Evolutionary conservation across 352 stramenopile genomes (phyloP).

Genomic region (Phytophthora boehmeriae): DNA sequence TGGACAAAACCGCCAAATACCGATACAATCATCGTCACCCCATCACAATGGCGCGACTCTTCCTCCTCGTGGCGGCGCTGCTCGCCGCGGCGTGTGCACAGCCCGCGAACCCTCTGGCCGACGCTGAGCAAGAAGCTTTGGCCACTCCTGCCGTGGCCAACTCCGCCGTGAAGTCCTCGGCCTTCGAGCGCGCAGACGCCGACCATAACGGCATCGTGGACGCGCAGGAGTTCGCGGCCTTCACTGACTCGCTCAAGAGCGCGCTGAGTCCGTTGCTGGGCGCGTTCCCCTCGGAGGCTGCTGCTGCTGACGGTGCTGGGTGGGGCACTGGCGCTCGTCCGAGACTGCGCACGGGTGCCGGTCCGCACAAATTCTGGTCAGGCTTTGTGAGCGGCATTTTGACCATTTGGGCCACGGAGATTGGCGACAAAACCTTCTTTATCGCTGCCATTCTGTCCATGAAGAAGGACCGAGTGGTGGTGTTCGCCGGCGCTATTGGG

Average conservation of each 20-base stretch:
- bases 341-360: constrained; percentile 40
- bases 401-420: constrained; percentile 98
- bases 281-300: constrained; percentile 19
- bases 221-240: constrained; percentile 64
- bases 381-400: constrained; percentile 90
- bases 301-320: constrained; percentile 7
- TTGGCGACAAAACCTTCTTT: constrained; percentile 99
- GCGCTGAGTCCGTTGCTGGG: constrained; percentile 61
- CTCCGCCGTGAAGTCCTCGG: constrained; percentile 11
- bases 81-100: not conserved
- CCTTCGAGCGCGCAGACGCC: constrained; percentile 68
- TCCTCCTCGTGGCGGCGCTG: not conserved
- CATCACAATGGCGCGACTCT: not conserved
- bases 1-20: too few species aligned
- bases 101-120: not conserved
- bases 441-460: constrained; percentile 97
- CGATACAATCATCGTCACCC: too few species aligned
- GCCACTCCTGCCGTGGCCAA: constrained; percentile 24
- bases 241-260: constrained; percentile 57
- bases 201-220: constrained; percentile 80
- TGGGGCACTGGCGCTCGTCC: constrained; percentile 14
- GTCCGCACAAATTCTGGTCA: constrained; percentile 85
- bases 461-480: constrained; percentile 95
- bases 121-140: constrained; percentile 18
- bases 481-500: constrained; percentile 95